Evolutionary conservation across 2,329 filamentous ascomycete genomes (phyloP).

Genomic region (Verticillium dahliae): DNA sequence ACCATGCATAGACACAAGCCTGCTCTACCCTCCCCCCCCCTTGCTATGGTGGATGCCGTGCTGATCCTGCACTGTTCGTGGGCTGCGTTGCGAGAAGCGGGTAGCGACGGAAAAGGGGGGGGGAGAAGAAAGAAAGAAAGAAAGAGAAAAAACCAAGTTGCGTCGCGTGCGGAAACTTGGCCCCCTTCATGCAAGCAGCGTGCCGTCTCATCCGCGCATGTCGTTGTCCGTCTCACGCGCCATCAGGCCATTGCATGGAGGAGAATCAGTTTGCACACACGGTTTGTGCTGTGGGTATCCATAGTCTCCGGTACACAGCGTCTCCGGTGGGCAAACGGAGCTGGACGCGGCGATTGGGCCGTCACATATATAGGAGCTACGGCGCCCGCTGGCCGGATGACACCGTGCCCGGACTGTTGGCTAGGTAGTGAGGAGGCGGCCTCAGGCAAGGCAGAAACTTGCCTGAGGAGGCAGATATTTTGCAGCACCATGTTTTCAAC

Average conservation of each 20-base stretch:
- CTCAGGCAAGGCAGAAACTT: not conserved
- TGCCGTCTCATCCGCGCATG: not conserved
- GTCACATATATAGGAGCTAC: not conserved
- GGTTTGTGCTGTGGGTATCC: not conserved
- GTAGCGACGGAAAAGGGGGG: no score
- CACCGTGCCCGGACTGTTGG: not conserved
- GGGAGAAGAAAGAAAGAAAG: no score
- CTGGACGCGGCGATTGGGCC: not conserved
- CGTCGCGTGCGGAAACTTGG: no score
- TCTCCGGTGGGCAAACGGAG: not conserved
- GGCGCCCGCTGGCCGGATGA: not conserved
- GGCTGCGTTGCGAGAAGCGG: no score
- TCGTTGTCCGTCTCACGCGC: not conserved
- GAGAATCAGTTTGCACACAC: no score
- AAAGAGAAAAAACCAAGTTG: no score
- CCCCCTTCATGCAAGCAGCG: not conserved
- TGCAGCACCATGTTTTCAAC: no score
- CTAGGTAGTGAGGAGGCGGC: not conserved
- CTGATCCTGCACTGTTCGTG: no score
- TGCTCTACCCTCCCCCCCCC: not conserved
- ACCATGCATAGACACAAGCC: not conserved
- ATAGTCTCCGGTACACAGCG: not conserved
- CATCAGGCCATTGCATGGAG: not conserved
- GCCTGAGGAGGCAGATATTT: no score
- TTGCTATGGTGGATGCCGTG: not conserved